phyloP scores from a whole-genome alignment of 2,329 filamentous ascomycete species.

The Cercospora sp. region DNA sequence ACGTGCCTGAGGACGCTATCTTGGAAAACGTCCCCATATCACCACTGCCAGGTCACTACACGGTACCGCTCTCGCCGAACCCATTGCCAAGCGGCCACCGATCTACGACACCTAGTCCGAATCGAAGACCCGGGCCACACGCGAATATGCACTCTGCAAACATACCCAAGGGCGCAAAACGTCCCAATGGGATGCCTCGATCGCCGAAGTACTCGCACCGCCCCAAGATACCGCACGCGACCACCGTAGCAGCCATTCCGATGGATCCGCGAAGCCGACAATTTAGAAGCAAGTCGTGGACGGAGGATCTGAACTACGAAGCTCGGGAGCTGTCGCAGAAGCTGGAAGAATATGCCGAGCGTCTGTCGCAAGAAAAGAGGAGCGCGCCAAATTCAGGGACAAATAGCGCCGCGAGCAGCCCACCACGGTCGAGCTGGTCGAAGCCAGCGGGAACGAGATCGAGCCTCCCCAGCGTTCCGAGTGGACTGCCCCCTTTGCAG shows the following conservation, averaged over 20 bases:
- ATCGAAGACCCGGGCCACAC: conserved; percentile 32
- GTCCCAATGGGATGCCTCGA: conserved; percentile 34
- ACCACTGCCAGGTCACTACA: conserved; percentile 49
- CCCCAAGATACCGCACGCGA: conserved; percentile 36
- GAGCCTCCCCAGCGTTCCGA: conserved; percentile 46
- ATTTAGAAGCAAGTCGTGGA: conserved; percentile 68
- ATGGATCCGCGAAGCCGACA: conserved; percentile 31
- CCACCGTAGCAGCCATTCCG: conserved; percentile 33
- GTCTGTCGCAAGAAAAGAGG: conserved; percentile 47
- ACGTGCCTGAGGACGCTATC: conserved; percentile 73
- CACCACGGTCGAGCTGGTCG: conserved; percentile 30
- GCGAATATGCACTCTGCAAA: conserved; percentile 38
- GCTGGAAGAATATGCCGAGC: conserved; percentile 72
- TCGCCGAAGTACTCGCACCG: conserved; percentile 34
- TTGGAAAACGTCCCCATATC: conserved; percentile 82
- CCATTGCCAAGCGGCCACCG: conserved; percentile 17
- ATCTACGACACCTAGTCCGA: conserved; percentile 39
- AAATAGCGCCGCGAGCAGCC: conserved; percentile 39
- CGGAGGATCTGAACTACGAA: conserved; percentile 68
- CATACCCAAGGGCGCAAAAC: conserved; percentile 39
- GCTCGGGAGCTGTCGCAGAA: conserved; percentile 74
- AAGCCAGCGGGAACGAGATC: conserved; percentile 30
- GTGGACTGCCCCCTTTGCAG: conserved; percentile 54
- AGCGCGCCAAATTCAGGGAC: conserved; percentile 33
- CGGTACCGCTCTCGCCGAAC: conserved; percentile 29